A percentile compares a stretch with the other conserved stretches of the same genome.
Conservation (phyloP, 1,284 basidiomycete genomes). For the Ceratobasidium sp. region DNA sequence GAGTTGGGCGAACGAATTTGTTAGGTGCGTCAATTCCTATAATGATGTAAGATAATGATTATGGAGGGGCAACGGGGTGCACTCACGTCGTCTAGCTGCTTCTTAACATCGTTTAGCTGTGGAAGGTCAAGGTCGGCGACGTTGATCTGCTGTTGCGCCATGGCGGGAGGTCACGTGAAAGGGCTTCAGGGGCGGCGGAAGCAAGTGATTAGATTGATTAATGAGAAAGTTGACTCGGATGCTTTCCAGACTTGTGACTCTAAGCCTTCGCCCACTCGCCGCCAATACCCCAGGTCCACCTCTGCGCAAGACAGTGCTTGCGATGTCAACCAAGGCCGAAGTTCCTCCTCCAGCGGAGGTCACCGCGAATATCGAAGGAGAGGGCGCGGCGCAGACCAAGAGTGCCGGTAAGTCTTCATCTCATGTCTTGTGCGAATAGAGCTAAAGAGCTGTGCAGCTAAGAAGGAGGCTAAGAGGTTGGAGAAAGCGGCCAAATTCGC, state of each 20-base stretch:
- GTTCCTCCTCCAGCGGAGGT: constrained; percentile 20
- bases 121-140: constrained; percentile 81
- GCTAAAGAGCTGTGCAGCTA: constrained; percentile 49
- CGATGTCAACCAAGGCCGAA: constrained; percentile 20
- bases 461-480: constrained; percentile 75
- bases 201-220: constrained; percentile 16
- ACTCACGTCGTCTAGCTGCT: constrained; percentile 87
- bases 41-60: background rate
- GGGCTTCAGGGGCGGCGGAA: constrained; percentile 3
- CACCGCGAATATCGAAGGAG: constrained; percentile 31
- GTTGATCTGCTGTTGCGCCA: constrained; percentile 67
- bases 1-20: constrained; percentile 91
- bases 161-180: constrained; percentile 4
- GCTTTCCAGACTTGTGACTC: constrained; percentile 27
- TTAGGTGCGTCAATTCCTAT: constrained; percentile 92
- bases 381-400: constrained; percentile 40
- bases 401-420: constrained; percentile 39
- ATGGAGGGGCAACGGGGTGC: too few species aligned
- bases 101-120: constrained; percentile 86
- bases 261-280: constrained; percentile 8
- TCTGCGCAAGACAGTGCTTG: background rate
- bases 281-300: background rate
- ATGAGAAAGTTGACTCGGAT: constrained; percentile 38
- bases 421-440: background rate
- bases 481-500: constrained; percentile 84